Percentiles rank a stretch among this genome's conserved stretches.
phyloP scores from a whole-genome alignment of 352 stramenopile species.

The Globisporangium spiculum region DNA sequence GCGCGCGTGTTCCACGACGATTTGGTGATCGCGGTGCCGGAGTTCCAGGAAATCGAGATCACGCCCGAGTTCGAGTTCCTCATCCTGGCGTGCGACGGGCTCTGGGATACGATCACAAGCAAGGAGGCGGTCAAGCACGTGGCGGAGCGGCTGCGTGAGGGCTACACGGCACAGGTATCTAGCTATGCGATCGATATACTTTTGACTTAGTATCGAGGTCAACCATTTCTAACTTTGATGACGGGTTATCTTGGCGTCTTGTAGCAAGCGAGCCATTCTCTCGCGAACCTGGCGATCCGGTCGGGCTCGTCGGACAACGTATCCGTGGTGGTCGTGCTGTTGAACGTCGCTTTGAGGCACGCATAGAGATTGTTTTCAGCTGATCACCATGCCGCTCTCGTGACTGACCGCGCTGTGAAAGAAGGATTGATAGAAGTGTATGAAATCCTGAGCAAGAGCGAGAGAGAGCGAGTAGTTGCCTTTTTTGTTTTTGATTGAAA shows the following conservation, averaged over 20 bases:
- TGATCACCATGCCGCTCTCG: background rate
- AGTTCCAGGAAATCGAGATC: slow-evolving; percentile 90
- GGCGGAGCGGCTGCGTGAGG: slow-evolving; percentile 59
- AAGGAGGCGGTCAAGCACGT: slow-evolving; percentile 90
- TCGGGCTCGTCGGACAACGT: slow-evolving; percentile 88
- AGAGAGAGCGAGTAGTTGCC: background rate
- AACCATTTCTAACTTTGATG: background rate
- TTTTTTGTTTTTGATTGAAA: slow-evolving; percentile 1
- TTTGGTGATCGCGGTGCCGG: slow-evolving; percentile 81
- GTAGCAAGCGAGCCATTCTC: slow-evolving; percentile 75
- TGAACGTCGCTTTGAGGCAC: slow-evolving; percentile 42
- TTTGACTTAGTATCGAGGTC: background rate
- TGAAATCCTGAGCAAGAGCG: background rate
- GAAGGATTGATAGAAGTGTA: slow-evolving; percentile 1
- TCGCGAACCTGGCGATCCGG: slow-evolving; percentile 84
- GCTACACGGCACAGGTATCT: slow-evolving; percentile 60
- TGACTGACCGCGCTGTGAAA: background rate
- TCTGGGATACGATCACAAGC: slow-evolving; percentile 93
- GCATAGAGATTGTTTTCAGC: slow-evolving; percentile 10
- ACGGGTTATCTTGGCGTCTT: background rate
- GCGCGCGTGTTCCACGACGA: slow-evolving; percentile 78
- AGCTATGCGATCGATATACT: background rate
- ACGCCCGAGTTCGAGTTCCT: slow-evolving; percentile 90
- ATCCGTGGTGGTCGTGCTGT: slow-evolving; percentile 81
- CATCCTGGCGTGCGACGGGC: slow-evolving; percentile 89